phyloP scores from a whole-genome alignment of 2,329 filamentous ascomycete genomes.

The Sclerotinia spermophila region DNA sequence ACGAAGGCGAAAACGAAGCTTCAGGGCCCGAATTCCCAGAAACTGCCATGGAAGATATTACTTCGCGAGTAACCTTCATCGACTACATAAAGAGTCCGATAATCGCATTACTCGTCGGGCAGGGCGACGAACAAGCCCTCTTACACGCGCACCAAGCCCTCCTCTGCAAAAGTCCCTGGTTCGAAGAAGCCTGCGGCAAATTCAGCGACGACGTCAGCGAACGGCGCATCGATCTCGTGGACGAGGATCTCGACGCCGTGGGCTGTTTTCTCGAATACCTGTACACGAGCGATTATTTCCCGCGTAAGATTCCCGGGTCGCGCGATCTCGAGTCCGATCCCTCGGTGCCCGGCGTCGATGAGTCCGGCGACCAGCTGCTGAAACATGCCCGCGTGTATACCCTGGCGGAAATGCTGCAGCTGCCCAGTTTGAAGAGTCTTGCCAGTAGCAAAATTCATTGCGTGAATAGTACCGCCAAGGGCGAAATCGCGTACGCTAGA shows the following conservation, averaged over 20 bases:
- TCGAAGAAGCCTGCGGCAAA: conserved; percentile 58
- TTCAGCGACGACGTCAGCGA: conserved; percentile 61
- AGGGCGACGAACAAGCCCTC: conserved; percentile 55
- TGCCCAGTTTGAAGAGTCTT: conserved; percentile 66
- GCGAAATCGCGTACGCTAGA: conserved; percentile 87
- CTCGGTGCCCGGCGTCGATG: conserved; percentile 62
- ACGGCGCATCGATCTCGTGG: conserved; percentile 64
- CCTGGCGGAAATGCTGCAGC: conserved; percentile 72
- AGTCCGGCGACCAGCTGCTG: conserved; percentile 77
- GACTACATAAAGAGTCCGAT: conserved; percentile 66
- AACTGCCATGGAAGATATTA: conserved; percentile 26
- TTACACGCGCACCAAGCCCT: conserved; percentile 79
- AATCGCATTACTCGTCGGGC: conserved; percentile 63
- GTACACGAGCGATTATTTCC: conserved; percentile 86
- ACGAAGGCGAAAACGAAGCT: background rate
- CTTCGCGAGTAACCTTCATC: conserved; percentile 42
- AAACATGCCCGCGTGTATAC: conserved; percentile 90
- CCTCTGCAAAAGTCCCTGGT: conserved; percentile 70
- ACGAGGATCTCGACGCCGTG: conserved; percentile 68
- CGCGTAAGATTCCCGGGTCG: conserved; percentile 59
- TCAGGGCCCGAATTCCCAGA: conserved; percentile 21
- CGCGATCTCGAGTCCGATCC: conserved; percentile 68
- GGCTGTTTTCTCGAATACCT: conserved; percentile 79
- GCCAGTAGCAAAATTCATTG: conserved; percentile 89
- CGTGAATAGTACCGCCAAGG: conserved; percentile 80